Base-by-base conservation (phyloP, 768 basidiomycete genomes). In the Russula brevipes region DNA sequence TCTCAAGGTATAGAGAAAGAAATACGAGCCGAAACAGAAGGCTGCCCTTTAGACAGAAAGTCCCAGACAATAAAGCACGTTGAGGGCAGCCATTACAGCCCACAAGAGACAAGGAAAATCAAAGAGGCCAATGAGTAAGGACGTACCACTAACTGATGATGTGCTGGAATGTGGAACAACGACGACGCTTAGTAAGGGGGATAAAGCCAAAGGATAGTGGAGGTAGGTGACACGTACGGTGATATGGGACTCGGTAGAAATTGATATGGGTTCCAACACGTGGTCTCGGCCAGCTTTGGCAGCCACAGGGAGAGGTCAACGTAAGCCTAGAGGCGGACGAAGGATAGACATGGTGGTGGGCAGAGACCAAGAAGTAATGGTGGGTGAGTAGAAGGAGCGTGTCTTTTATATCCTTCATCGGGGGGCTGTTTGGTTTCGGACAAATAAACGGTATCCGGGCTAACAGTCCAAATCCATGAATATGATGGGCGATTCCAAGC, bases 371-470 rank as follows among this genome's bases (percentile, higher is more conserved):
- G 54, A 50, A 41, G 30, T 19, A 42, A 55, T 60, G 54, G 41
- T 46, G 10, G 53, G 41, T 41, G 19, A 39, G 53, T 42, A 49
- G 11, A 47, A 50, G 45, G 41, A 36, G 63, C 47, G 63, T 58
- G 63, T 64, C 63, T 64, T 64, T 54, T 64, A 64, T 64, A 64
- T 50, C 33, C 58, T 51, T 38, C 58, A 59, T 59, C 61, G 62
- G 57, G 63, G 63, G 5, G 19, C 31, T 64, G 58, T 64, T 64
- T 64, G 63, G 63, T 60, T 57, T 55, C 46, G 63, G 5, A 64
- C 63, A 64, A 60, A 64, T 60, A 64, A 64, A 64, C 41, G 30
- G 57, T 42, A 35, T n/a, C 55, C 42, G 7, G 33, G 50, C 42
- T 35, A 46, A 63, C 38, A 47, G 62, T 36, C 57, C 30, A 51